Conservation (phyloP, 2,329 filamentous ascomycete genomes). For the Leptographium procerum region DNA sequence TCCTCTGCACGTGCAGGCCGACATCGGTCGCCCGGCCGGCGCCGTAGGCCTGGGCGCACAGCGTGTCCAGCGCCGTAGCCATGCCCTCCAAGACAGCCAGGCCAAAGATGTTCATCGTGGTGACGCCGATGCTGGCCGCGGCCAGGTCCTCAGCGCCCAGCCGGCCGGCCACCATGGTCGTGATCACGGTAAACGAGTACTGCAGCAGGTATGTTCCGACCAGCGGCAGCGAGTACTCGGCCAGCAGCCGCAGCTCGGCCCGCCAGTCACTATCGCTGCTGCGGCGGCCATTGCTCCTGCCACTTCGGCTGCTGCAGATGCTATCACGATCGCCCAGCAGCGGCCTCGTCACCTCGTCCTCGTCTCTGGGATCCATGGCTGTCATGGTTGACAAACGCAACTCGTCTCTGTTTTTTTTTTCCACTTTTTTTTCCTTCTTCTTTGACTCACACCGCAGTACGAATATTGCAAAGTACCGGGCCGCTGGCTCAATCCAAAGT, state of each 20-base stretch:
- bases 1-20: conserved; percentile 59
- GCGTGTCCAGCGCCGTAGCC: conserved; percentile 59
- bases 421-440: too few relatives aligned
- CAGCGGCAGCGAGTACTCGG: conserved; percentile 42
- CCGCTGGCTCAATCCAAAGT: too few relatives aligned
- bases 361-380: not conserved
- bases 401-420: too few relatives aligned
- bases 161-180: conserved; percentile 49
- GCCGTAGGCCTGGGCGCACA: conserved; percentile 65
- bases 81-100: conserved; percentile 55
- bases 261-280: conserved; percentile 34
- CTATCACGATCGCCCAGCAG: not conserved
- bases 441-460: too few relatives aligned
- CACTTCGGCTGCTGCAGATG: not conserved
- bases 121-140: conserved; percentile 39
- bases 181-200: conserved; percentile 50
- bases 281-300: not conserved
- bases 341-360: not conserved
- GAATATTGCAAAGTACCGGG: too few relatives aligned
- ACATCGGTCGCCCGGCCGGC: conserved; percentile 59
- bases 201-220: conserved; percentile 50
- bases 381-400: too few relatives aligned
- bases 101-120: conserved; percentile 51
- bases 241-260: conserved; percentile 54
- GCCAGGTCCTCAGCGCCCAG: conserved; percentile 47